Base-by-base conservation (phyloP, 345 rosid species). In the Gossypium turneri region DNA sequence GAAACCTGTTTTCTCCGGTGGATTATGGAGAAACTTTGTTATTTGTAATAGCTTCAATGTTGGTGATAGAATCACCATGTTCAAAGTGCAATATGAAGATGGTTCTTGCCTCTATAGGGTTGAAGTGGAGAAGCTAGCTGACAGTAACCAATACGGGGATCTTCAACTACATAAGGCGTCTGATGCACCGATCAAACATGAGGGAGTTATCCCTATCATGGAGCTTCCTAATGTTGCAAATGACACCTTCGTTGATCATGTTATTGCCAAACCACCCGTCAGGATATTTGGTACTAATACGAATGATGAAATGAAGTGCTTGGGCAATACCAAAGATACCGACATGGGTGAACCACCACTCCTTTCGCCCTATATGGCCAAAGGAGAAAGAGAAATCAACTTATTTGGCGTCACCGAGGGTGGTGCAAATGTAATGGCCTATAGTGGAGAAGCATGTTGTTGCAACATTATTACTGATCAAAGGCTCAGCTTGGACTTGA, bases 1-100 rank as follows among this genome's bases (percentile, higher is more conserved):
- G 68, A 64, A 64, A 64, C 68, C 68, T 9, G 68, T 64, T 41
- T 64, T 64, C 48, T 64, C 68, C 16, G 9, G 25, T 17, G 25
- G 50, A 3, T 7, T 4, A n/a, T 64, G 68, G 68, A 64, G 68
- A 41, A n/a, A 64, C 1, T 64, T 64, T 64, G 50, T 64, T 4
- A n/a, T n/a, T 9, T 9, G 25, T 19, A 64, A 64, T 7, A 9
- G 9, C 25, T 7, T 64, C 2, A 1, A 64, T 10, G 16, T 41
- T 0, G 68, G 50, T n/a, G 25, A 64, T 2, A 9, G 12, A 41
- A 15, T 66, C 17, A 66, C 52, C 29, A 8, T 44, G 52, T 44
- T 19, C 52, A 66, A 66, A 44, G 52, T 66, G 38, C 38, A 34
- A 4, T 4, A 34, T 34, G 6, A 65, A 65, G 9, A 6, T 12